A percentile compares a stretch with the other conserved stretches of the same genome.
These are phyloP conservation scores for Suillus fuscotomentosus DNA, from an alignment of 768 basidiomycete species.

Conservation along the genomic window DNA sequence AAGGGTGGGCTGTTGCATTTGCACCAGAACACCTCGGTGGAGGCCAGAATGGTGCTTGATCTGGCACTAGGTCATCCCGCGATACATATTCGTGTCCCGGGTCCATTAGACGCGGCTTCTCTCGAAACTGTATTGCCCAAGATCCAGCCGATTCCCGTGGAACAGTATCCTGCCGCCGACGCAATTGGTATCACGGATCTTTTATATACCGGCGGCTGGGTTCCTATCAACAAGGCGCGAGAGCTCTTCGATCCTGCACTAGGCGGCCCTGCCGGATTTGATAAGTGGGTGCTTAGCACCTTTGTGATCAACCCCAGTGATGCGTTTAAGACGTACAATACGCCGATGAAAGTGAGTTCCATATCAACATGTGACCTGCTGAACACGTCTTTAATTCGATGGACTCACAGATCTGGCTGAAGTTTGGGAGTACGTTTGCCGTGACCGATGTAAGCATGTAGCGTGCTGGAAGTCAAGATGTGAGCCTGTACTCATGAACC, in stretches of 20 bases:
- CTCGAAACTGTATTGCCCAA: slow-evolving; percentile 30
- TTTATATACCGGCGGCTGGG: slow-evolving; percentile 34
- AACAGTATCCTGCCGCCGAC: slow-evolving; percentile 14
- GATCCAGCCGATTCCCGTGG: slow-evolving; percentile 33
- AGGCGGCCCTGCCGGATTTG: slow-evolving; percentile 41
- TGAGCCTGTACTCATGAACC: slow-evolving; percentile 21
- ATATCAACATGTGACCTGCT: not conserved
- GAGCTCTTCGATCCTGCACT: slow-evolving; percentile 32
- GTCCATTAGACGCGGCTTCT: slow-evolving; percentile 21
- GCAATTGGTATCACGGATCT: slow-evolving; percentile 25
- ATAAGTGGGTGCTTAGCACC: slow-evolving; percentile 36
- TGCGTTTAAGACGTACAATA: slow-evolving; percentile 44
- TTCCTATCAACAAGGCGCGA: slow-evolving; percentile 35
- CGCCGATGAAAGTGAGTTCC: slow-evolving; percentile 34
- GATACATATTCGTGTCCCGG: slow-evolving; percentile 36
- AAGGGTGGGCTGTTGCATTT: slow-evolving; percentile 47
- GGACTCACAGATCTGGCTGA: slow-evolving; percentile 19
- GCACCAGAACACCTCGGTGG: slow-evolving; percentile 43
- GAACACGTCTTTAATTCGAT: not conserved
- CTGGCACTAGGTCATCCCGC: slow-evolving; percentile 37
- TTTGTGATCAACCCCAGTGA: slow-evolving; percentile 43
- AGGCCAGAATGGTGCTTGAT: slow-evolving; percentile 31
- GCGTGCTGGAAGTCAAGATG: slow-evolving; percentile 16
- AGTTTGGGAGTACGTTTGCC: slow-evolving; percentile 19
- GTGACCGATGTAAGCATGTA: slow-evolving; percentile 23